These are phyloP conservation scores for Trichosporon sp. DNA, from an alignment of 1,284 basidiomycete species.

Conservation along the genomic window DNA sequence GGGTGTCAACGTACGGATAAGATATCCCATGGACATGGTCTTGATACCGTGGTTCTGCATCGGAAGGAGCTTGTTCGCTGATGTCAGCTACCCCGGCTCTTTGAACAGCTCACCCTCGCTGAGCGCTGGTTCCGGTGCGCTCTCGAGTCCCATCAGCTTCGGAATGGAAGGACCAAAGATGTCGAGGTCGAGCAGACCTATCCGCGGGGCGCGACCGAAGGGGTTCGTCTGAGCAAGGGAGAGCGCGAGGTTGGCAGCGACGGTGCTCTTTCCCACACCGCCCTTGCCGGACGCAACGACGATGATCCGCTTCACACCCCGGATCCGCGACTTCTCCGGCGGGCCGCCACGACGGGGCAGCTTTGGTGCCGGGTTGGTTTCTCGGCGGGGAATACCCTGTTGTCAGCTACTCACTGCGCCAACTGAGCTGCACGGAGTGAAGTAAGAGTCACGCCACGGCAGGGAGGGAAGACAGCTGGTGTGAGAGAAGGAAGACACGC, in stretches of 20 bases:
- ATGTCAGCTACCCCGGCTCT: not conserved
- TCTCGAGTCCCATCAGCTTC: constrained; percentile 87
- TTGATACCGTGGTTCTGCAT: constrained; percentile 85
- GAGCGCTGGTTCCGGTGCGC: constrained; percentile 75
- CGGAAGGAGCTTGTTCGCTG: constrained; percentile 79
- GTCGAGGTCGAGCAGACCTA: constrained; percentile 92
- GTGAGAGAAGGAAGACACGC: constrained; percentile 12
- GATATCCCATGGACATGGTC: constrained; percentile 95
- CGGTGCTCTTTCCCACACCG: constrained; percentile 94
- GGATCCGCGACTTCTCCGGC: constrained; percentile 59
- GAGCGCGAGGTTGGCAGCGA: constrained; percentile 82
- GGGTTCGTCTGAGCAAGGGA: constrained; percentile 57
- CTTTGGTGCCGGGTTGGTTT: constrained; percentile 53
- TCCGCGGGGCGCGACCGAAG: constrained; percentile 56
- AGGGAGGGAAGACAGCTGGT: not conserved
- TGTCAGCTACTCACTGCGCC: not conserved
- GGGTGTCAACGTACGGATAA: constrained; percentile 55
- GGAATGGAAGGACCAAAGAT: constrained; percentile 97
- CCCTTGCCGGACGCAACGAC: constrained; percentile 94
- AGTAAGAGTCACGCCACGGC: not conserved
- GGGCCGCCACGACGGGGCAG: constrained; percentile 57
- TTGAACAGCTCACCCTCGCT: constrained; percentile 64
- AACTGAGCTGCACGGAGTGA: not conserved
- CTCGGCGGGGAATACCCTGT: constrained; percentile 52
- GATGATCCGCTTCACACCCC: constrained; percentile 65